These are phyloP conservation scores for Trichoderma erinaceum DNA, from an alignment of 495 filamentous ascomycete species.

Conservation along the genomic window DNA sequence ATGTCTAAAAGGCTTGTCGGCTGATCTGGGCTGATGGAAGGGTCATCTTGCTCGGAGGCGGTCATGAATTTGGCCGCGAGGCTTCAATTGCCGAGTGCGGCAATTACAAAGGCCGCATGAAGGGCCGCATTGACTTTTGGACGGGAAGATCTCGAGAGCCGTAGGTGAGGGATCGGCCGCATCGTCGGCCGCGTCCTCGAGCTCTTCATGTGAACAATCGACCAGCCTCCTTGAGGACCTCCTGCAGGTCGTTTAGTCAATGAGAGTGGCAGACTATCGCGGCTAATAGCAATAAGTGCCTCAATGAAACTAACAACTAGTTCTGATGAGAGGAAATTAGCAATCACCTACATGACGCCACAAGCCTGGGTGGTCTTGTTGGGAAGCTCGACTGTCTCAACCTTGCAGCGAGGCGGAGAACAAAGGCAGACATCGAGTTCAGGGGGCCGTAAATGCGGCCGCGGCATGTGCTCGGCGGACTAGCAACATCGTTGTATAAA, in stretches of 20 bases:
- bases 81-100: background rate
- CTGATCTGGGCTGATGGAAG: background rate
- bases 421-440: background rate
- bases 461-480: background rate
- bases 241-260: background rate
- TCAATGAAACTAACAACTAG: too few relatives aligned
- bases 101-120: background rate
- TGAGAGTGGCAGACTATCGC: too few relatives aligned
- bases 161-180: background rate
- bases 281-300: too few relatives aligned
- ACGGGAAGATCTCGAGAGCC: constrained; percentile 10
- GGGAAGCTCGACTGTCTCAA: background rate
- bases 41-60: background rate
- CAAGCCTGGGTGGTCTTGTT: background rate
- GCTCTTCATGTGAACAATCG: constrained; percentile 3
- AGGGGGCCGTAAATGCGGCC: background rate
- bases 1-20: background rate
- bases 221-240: background rate
- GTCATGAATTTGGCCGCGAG: background rate
- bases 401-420: background rate
- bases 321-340: too few relatives aligned
- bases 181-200: background rate
- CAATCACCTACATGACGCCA: too few relatives aligned
- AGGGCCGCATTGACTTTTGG: constrained; percentile 6
- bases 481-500: background rate